phyloP scores from a whole-genome alignment of 2,329 filamentous ascomycete species.

The Chalara sp. region DNA sequence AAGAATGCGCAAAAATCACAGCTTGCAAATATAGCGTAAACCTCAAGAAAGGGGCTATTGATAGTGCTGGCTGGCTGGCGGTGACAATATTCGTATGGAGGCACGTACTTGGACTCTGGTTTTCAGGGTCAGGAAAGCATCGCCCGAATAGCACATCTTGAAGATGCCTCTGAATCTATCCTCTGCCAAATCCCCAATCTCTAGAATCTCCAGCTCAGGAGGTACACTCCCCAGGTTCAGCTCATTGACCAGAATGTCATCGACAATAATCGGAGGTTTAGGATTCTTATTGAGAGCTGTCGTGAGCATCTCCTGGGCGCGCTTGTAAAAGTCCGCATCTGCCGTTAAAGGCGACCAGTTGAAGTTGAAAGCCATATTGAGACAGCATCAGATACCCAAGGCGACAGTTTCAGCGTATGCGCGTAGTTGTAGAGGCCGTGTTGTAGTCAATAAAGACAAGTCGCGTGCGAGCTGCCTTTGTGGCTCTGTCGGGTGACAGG shows the following conservation, averaged over 20 bases:
- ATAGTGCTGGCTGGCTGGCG: constrained; percentile 2
- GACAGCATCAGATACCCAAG: constrained; percentile 20
- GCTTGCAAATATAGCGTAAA: background rate
- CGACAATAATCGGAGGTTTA: constrained; percentile 97
- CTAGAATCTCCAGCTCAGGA: constrained; percentile 90
- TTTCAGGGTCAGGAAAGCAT: constrained; percentile 90
- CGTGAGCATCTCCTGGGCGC: constrained; percentile 89
- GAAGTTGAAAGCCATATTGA: constrained; percentile 97
- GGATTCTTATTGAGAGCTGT: constrained; percentile 95
- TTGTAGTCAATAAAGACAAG: too few relatives aligned
- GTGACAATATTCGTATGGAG: background rate
- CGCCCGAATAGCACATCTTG: constrained; percentile 97
- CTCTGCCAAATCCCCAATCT: constrained; percentile 95
- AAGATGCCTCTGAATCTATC: constrained; percentile 97
- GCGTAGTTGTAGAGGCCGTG: too few relatives aligned
- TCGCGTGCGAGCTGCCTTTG: too few relatives aligned
- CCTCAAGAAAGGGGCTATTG: constrained; percentile 3
- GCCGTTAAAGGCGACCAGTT: constrained; percentile 99
- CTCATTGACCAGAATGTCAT: constrained; percentile 97
- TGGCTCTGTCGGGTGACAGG: too few relatives aligned
- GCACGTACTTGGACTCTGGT: constrained; percentile 81
- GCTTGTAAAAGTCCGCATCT: constrained; percentile 83
- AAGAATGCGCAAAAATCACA: constrained; percentile 23
- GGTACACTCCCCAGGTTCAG: constrained; percentile 93
- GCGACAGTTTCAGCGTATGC: too few relatives aligned